Evolutionary conservation across 768 basidiomycete species (phyloP).

Genomic region (Daedalea quercina): DNA sequence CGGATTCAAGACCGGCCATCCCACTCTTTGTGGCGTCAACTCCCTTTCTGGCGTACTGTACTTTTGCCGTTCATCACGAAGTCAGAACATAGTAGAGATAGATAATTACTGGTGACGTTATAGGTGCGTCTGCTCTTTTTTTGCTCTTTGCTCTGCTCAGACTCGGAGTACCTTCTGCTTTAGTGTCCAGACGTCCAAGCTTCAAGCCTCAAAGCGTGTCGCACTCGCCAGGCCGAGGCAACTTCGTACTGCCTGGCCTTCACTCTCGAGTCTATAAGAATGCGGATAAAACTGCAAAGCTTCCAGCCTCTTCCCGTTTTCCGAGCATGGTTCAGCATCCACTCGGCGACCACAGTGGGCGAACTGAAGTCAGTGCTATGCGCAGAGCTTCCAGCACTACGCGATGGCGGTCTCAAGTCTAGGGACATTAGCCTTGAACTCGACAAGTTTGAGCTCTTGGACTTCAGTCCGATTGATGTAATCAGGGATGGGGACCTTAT

Average conservation of each 20-base stretch:
- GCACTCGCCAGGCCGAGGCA: too few species aligned
- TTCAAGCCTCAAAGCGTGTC: too few species aligned
- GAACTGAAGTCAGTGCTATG: constrained; percentile 22
- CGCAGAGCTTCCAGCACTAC: constrained; percentile 13
- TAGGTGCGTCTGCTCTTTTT: too few species aligned
- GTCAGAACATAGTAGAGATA: too few species aligned
- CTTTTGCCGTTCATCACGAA: too few species aligned
- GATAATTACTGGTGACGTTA: too few species aligned
- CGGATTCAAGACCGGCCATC: not conserved
- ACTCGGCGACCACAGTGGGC: constrained; percentile 13
- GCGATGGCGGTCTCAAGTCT: constrained; percentile 3
- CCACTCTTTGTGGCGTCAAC: not conserved
- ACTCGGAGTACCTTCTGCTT: too few species aligned
- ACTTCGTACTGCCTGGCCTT: not conserved
- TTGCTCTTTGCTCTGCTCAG: too few species aligned
- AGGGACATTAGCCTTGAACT: constrained; percentile 18
- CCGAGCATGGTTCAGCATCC: constrained; percentile 23
- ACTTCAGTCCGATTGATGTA: constrained; percentile 21
- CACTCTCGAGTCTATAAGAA: not conserved
- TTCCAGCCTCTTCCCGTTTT: constrained; percentile 17
- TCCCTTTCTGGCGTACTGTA: too few species aligned
- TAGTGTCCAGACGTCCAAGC: too few species aligned
- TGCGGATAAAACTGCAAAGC: constrained; percentile 22
- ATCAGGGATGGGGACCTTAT: constrained; percentile 25
- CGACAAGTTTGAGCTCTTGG: constrained; percentile 25